Conservation (phyloP, 1,139 yeast species). For the Suhomyces coccinellae region DNA sequence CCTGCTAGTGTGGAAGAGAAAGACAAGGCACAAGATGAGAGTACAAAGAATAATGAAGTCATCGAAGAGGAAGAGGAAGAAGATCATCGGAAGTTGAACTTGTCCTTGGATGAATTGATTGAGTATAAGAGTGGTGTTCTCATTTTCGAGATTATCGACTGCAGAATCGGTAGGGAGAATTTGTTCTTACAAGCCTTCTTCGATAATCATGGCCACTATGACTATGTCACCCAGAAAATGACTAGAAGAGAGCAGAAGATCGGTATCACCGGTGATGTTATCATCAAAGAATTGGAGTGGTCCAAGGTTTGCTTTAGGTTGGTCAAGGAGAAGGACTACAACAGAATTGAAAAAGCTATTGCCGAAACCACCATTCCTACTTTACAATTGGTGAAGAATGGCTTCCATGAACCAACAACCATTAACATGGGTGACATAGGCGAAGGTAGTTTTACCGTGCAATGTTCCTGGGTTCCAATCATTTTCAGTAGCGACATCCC, state of each 20-base stretch:
- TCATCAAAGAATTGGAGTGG: constrained; percentile 74
- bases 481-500: constrained; percentile 61
- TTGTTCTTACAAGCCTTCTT: constrained; percentile 70
- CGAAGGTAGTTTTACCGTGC: constrained; percentile 54
- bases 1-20: constrained; percentile 19
- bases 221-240: constrained; percentile 54
- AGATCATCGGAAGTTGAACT: constrained; percentile 44
- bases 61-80: constrained; percentile 36
- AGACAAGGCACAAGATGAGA: constrained; percentile 25
- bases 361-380: constrained; percentile 73
- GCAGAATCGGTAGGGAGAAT: constrained; percentile 52
- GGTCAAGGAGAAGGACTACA: constrained; percentile 51
- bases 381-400: constrained; percentile 60
- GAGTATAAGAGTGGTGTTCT: constrained; percentile 75
- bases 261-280: constrained; percentile 68
- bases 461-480: constrained; percentile 77
- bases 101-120: constrained; percentile 63
- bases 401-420: constrained; percentile 58
- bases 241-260: constrained; percentile 41
- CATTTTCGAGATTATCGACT: constrained; percentile 63
- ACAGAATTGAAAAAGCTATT: constrained; percentile 57
- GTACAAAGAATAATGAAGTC: constrained; percentile 24
- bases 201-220: constrained; percentile 69
- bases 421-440: constrained; percentile 52
- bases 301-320: constrained; percentile 67